A percentile compares a stretch with the other conserved stretches of the same genome.
Conservation (phyloP, 495 filamentous ascomycete species). For the Astrocystis sublimbata region DNA sequence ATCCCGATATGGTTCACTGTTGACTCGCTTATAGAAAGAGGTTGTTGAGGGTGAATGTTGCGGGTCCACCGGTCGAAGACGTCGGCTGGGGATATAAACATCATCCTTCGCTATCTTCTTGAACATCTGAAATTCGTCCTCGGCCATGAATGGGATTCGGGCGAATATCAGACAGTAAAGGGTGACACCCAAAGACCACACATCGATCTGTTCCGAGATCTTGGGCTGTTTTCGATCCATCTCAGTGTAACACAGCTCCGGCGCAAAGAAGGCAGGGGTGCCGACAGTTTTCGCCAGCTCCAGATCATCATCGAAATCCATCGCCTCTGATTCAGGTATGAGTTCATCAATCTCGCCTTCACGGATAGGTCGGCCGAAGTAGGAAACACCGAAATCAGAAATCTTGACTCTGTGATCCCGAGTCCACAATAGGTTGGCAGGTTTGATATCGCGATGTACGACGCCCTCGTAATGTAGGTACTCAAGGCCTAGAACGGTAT, state of each 20-base stretch:
- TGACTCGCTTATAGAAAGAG: constrained; percentile 56
- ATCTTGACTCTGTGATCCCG: constrained; percentile 89
- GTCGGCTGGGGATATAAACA: constrained; percentile 78
- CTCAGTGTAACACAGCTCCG: constrained; percentile 91
- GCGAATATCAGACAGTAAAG: constrained; percentile 94
- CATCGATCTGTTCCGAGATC: constrained; percentile 74
- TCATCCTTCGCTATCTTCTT: constrained; percentile 86
- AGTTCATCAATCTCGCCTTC: constrained; percentile 76
- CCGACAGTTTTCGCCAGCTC: constrained; percentile 97
- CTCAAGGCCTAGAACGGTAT: constrained; percentile 90
- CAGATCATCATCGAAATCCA: constrained; percentile 83
- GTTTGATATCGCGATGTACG: constrained; percentile 98
- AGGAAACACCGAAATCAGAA: constrained; percentile 99
- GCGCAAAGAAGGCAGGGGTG: constrained; percentile 96
- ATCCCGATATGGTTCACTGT: constrained; percentile 49
- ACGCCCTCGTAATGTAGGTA: constrained; percentile 97
- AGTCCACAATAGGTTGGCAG: constrained; percentile 92
- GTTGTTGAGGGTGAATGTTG: constrained; percentile 49
- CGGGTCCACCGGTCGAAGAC: constrained; percentile 75
- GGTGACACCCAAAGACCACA: constrained; percentile 96
- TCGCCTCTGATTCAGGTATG: constrained; percentile 78
- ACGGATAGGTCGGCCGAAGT: constrained; percentile 81
- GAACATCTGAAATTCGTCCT: constrained; percentile 89
- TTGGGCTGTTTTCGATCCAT: constrained; percentile 50
- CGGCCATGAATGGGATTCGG: constrained; percentile 86